Evolutionary conservation across 148 eudicot species (phyloP).

Genomic region (Diospyros lotus): DNA sequence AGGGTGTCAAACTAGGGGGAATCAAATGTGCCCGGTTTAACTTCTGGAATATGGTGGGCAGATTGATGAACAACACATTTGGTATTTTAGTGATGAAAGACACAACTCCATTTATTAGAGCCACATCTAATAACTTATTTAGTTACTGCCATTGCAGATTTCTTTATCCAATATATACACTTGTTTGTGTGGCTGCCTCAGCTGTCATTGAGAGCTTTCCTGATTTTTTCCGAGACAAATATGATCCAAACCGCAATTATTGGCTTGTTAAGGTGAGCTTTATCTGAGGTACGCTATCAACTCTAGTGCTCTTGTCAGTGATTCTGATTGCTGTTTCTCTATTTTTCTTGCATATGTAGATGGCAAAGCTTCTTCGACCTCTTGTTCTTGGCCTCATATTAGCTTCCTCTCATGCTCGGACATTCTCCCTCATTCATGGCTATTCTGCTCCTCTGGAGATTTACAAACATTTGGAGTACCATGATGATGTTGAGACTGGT

Average conservation of each 20-base stretch:
- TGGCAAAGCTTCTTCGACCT: slow-evolving; percentile 65
- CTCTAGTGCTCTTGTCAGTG: neutral
- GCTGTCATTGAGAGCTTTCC: slow-evolving; percentile 91
- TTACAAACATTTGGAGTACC: slow-evolving; percentile 92
- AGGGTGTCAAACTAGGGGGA: neutral
- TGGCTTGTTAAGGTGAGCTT: slow-evolving; percentile 49
- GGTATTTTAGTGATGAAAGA: neutral
- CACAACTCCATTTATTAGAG: neutral
- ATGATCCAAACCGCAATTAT: slow-evolving; percentile 45
- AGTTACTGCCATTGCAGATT: slow-evolving; percentile 52
- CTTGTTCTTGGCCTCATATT: slow-evolving; percentile 72
- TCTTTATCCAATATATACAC: slow-evolving; percentile 95
- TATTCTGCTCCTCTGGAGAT: slow-evolving; percentile 93
- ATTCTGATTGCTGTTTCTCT: slow-evolving; percentile 15
- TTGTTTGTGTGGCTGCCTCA: slow-evolving; percentile 92
- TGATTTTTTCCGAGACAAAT: slow-evolving; percentile 75
- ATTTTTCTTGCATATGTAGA: slow-evolving; percentile 41
- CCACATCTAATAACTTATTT: neutral
- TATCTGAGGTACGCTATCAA: neutral
- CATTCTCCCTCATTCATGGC: slow-evolving; percentile 88
- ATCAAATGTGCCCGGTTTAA: neutral
- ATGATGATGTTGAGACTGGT: slow-evolving; percentile 80
- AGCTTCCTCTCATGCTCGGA: slow-evolving; percentile 76
- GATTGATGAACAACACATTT: neutral
- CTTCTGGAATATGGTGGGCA: neutral